Evolutionary conservation across 2,329 filamentous ascomycete species (phyloP), one percentile per base, ranked within the genome.

Genomic region (Penicillium oxalicum): DNA sequence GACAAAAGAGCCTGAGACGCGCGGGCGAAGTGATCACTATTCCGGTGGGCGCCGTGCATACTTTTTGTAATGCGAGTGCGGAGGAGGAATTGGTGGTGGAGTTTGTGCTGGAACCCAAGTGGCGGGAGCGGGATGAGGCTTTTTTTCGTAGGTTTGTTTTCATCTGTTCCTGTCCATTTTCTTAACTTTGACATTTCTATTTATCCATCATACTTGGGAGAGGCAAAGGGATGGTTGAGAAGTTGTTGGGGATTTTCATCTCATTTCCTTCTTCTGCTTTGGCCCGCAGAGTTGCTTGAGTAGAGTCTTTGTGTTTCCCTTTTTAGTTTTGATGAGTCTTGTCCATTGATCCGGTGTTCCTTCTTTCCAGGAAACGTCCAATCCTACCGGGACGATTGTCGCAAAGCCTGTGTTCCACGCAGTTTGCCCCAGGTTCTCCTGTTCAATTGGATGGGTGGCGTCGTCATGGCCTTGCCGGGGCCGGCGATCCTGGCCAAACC

Each of bases 331-430:
- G 18, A 18, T 18, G 18, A 18, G 18, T 18, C 2, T 18, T 18
- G 2, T 18, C 18, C 18, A 18, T 18, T 18, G 18, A 18, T 18
- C 18, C 18, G 18, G 18, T 18, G 18, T 18, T 28, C 5, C 4
- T n/a, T 9, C 4, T 32, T 2, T 5, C 2, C n/a, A 52, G 50
- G 50, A 25, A 52, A 52, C 27, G 50, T 50, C 8, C 50, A 52
- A 44, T 52, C 50, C 13, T 52, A 52, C 35, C 50, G 50, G 9
- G 50, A 52, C 42, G 50, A 52, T 18, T 52, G 50, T 29, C 47
- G 47, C 24, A 47, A 47, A 34, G 47, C 50, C 5, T 47, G 50
- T 2, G 9, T 44, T 4, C 3, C 27, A 24, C 44, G 50, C 11
- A 52, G 47, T 34, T 9, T 52, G 12, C 50, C 50, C 1, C 50